Base-by-base conservation (phyloP, 2,329 filamentous ascomycete species). In the Huntiella abstrusa region DNA sequence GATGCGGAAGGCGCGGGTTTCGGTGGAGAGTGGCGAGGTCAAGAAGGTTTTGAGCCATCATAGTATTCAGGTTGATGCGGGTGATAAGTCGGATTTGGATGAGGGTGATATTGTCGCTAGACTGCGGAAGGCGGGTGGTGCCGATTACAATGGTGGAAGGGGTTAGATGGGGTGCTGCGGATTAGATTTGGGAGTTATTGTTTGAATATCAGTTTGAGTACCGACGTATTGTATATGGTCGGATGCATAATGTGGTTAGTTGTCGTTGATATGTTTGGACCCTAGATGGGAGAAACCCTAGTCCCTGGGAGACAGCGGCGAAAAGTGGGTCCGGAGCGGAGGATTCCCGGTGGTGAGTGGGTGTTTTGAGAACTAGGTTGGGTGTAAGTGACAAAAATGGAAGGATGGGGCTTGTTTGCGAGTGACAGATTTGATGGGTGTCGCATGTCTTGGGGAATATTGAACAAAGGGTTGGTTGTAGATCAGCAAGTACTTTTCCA, bases 1-100 rank as follows among this genome's bases (percentile, higher is more conserved):
- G 49, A 81, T 82, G 77, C 69, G 77, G 53, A 80, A 79, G 60
- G 77, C 77, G 7, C 69, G 77, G 53, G 77, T 80, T 52, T 74
- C 70, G 56, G 74, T 80, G 57, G 76, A 81, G 67, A 71, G 69
- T 57, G 75, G 73, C 46, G 69, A 69, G 51, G 76, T 82, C 52
- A 80, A 79, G 67, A 64, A 64, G 54, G 69, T 72, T 5, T 64
- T 82, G 52, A 58, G 64, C n/a, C 76, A 80, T 57, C 73, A 80
- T 58, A 77, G 73, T 58, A 70, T 80, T 50, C 68, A 75, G 55
- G 66, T 82, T 43, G 74, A 79, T 55, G 73, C 75, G 2, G 63
- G 66, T 50, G 73, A 79, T 54, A 67, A 63, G 59, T 60, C 61
- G 22, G 78, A 83, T 55, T 58, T 83, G 47, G 69, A 72, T 13